Evolutionary conservation across 2,329 filamentous ascomycete species (phyloP), one percentile per base, ranked within the genome.

Genomic region (Penicillium brevicompactum): DNA sequence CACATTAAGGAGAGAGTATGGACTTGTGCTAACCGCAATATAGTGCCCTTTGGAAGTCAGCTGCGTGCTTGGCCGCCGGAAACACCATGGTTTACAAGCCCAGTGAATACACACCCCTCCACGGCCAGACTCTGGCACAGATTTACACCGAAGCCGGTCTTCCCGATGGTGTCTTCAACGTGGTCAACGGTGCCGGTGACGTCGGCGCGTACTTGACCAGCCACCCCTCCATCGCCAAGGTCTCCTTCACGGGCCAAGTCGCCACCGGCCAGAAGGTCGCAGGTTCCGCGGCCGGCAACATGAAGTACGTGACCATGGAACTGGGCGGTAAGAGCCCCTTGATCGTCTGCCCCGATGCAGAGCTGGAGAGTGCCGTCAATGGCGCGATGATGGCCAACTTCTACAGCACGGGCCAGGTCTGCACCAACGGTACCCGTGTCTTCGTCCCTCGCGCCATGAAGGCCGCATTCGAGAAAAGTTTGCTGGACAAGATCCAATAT

Each of bases 371-470:
- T 66, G 92, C 92, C n/a, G 92, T 91, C 32, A 88, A 96, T 67
- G 89, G 90, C 30, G 91, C 91, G 60, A 92, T 96, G 88, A 91
- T 95, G 81, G 92, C 91, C 65, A 96, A 96, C 74, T 96, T 96
- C 78, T 96, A 90, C 80, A 92, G 88, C 62, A 90, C 89, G 0
- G 92, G 92, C 30, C 92, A 96, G 74, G 91, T 96, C 48, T 96
- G 92, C 82, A 96, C 92, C 48, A 96, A 96, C 71, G 92, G 92
- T 47, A 96, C 92, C 1, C 83, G 92, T 10, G 91, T 96, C 32
- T 96, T 96, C 70, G 82, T 96, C 2, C 91, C 89, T 0, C 76
- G 80, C 32, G 70, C 75, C 37, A 81, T 91, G 72, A 86, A 92
- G 69, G 54, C 76, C 13, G 79, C 78, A 0, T 92, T 96, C 61